A percentile compares a stretch with the other conserved stretches of the same genome.
These are phyloP conservation scores for Monosporozyma siamensis DNA, from an alignment of 805 yeast genomes.

Conservation along the genomic window DNA sequence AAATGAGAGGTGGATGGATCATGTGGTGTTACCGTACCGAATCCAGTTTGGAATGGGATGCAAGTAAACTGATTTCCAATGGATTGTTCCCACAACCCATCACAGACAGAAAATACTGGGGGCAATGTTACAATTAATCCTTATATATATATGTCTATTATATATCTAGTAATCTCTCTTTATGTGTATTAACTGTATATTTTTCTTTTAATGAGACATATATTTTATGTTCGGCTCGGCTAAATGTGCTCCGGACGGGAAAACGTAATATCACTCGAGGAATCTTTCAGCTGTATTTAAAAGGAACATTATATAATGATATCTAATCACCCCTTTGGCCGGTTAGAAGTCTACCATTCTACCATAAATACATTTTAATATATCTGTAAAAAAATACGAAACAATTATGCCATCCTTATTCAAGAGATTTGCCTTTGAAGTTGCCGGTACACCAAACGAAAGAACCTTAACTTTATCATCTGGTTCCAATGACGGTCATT, in stretches of 20 bases:
- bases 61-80: slow-evolving; percentile 44
- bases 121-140: slow-evolving; percentile 45
- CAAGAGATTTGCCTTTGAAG: slow-evolving; percentile 27
- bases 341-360: no score
- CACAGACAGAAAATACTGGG: slow-evolving; percentile 53
- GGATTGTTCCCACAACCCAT: slow-evolving; percentile 79
- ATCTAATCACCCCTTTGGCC: no score
- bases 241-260: no score
- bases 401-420: slow-evolving; percentile 23
- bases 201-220: no score
- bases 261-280: neutral
- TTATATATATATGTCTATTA: neutral
- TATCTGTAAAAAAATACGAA: neutral
- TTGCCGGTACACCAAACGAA: slow-evolving; percentile 22
- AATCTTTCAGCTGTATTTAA: neutral
- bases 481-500: slow-evolving; percentile 28
- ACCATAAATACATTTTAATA: no score
- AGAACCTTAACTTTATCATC: slow-evolving; percentile 27
- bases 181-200: no score
- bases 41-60: slow-evolving; percentile 76
- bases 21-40: slow-evolving; percentile 95
- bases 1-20: slow-evolving; percentile 74
- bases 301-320: no score
- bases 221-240: no score
- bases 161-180: no score